Conservation (phyloP, 1,139 yeast genomes). For the Debaryomycetaceae sp. region DNA sequence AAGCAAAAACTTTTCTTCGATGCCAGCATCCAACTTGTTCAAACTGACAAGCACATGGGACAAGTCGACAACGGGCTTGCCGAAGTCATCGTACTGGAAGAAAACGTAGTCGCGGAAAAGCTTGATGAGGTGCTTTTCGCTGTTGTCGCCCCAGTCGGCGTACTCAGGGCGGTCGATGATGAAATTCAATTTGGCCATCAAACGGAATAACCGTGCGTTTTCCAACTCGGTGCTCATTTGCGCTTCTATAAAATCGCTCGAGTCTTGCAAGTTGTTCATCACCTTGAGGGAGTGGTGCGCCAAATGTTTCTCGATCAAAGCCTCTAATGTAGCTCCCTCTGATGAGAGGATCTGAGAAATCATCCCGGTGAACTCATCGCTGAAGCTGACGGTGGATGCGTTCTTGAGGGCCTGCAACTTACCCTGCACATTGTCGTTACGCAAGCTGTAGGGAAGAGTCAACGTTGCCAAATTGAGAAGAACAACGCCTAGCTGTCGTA, state of each 20-base stretch:
- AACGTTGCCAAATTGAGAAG: slow-evolving; percentile 53
- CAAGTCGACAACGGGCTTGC: slow-evolving; percentile 76
- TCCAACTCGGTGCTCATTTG: slow-evolving; percentile 74
- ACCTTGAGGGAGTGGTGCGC: slow-evolving; percentile 40
- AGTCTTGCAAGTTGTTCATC: slow-evolving; percentile 54
- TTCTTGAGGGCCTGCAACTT: slow-evolving; percentile 13
- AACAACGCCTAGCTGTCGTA: slow-evolving; percentile 52
- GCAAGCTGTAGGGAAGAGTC: slow-evolving; percentile 29
- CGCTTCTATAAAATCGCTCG: slow-evolving; percentile 63
- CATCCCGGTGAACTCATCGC: slow-evolving; percentile 20
- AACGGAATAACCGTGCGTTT: slow-evolving; percentile 80
- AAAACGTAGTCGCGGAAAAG: slow-evolving; percentile 83
- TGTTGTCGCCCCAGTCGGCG: slow-evolving; percentile 68
- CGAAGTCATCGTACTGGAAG: slow-evolving; percentile 75
- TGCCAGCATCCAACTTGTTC: slow-evolving; percentile 91
- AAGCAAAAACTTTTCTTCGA: slow-evolving; percentile 75
- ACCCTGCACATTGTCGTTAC: slow-evolving; percentile 11
- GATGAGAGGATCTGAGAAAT: slow-evolving; percentile 13
- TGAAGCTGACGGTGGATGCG: slow-evolving; percentile 16
- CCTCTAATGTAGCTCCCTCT: slow-evolving; percentile 13
- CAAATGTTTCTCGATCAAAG: slow-evolving; percentile 31
- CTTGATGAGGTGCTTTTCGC: slow-evolving; percentile 70
- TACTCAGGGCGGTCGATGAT: slow-evolving; percentile 74
- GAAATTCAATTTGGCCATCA: slow-evolving; percentile 76
- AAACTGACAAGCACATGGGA: slow-evolving; percentile 75